These are phyloP conservation scores for Magnaporthiopsis rhizophila DNA, from an alignment of 2,329 filamentous ascomycete species.

Conservation along the genomic window DNA sequence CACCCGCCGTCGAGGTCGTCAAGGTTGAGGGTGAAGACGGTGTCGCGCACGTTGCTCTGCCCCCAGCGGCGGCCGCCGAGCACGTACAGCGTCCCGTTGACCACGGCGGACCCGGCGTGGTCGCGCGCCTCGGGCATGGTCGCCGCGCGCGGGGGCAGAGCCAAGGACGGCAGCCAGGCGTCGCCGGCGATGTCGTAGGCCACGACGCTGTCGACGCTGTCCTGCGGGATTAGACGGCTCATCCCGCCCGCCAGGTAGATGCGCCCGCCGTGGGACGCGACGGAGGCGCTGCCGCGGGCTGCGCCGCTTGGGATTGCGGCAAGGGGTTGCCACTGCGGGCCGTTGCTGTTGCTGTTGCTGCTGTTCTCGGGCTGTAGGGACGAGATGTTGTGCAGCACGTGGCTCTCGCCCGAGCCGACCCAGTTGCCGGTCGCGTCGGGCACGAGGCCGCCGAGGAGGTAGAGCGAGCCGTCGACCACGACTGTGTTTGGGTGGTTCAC, in stretches of 20 bases:
- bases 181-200: conserved; percentile 20
- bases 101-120: conserved; percentile 20
- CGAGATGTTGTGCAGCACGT: not conserved
- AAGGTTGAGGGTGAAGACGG: conserved; percentile 26
- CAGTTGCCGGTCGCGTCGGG: conserved; percentile 1
- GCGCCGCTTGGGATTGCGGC: conserved; percentile 15
- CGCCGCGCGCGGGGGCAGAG: conserved; percentile 13
- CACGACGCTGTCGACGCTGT: conserved; percentile 20
- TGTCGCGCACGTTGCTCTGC: conserved; percentile 23
- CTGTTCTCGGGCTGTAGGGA: not conserved
- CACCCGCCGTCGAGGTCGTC: conserved; percentile 16
- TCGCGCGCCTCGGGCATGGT: conserved; percentile 21
- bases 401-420: conserved; percentile 2
- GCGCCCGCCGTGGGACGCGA: conserved; percentile 20
- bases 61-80: conserved; percentile 24
- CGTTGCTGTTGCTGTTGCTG: no score
- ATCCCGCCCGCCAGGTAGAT: conserved; percentile 31
- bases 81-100: conserved; percentile 25
- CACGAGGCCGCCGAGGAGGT: conserved; percentile 3
- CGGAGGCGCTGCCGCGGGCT: conserved; percentile 23
- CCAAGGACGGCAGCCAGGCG: conserved; percentile 15
- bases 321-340: not conserved
- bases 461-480: conserved; percentile 1
- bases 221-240: conserved; percentile 17
- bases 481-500: conserved; percentile 5